A percentile compares a stretch with the other conserved stretches of the same genome.
phyloP scores from a whole-genome alignment of 2,329 filamentous ascomycete genomes.

The Mariannaea sp. region DNA sequence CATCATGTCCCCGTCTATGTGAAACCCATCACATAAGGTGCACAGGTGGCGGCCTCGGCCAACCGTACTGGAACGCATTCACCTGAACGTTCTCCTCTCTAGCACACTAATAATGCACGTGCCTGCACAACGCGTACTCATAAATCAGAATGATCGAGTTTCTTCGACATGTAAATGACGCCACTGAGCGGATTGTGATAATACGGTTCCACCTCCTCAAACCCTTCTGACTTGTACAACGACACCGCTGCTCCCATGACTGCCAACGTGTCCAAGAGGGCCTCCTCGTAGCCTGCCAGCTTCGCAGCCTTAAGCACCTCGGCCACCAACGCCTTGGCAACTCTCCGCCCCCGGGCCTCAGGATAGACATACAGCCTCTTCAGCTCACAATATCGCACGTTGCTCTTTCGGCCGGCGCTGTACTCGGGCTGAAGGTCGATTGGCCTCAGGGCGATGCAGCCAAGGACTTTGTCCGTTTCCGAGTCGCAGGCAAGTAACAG shows the following conservation, averaged over 20 bases:
- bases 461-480: conserved; percentile 25
- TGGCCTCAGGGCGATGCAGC: conserved; percentile 36
- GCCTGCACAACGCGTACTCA: too few relatives aligned
- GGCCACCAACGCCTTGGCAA: conserved; percentile 28
- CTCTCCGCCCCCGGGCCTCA: conserved; percentile 31
- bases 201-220: conserved; percentile 27
- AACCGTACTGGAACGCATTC: too few relatives aligned
- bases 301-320: conserved; percentile 24
- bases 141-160: background rate
- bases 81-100: too few relatives aligned
- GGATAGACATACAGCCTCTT: conserved; percentile 39
- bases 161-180: conserved; percentile 30
- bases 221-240: conserved; percentile 36
- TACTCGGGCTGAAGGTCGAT: conserved; percentile 24
- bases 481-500: conserved; percentile 33
- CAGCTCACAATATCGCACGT: conserved; percentile 32
- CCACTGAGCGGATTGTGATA: conserved; percentile 31
- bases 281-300: conserved; percentile 29
- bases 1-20: too few relatives aligned
- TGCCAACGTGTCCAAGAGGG: conserved; percentile 34
- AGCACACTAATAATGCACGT: too few relatives aligned
- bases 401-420: background rate
- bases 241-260: conserved; percentile 33
- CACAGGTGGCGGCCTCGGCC: too few relatives aligned
- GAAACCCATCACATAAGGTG: too few relatives aligned